Evolutionary conservation across 768 basidiomycete species (phyloP), one percentile per base, ranked within the genome.

Genomic region (Lactifluus rugatus): DNA sequence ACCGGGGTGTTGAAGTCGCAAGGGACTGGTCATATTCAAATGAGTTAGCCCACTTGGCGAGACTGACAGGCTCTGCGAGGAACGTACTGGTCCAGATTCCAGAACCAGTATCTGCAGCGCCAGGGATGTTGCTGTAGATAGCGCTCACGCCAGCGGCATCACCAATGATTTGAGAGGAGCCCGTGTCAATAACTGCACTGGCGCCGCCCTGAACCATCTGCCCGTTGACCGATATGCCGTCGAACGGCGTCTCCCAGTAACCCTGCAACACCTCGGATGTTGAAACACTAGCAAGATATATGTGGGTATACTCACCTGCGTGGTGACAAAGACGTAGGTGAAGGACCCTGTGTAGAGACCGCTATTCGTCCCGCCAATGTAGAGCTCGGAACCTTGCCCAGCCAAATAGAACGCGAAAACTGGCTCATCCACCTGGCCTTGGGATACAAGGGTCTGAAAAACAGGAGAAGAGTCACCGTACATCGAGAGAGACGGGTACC

Each of bases 321-420:
- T 5, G 0, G n/a, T 17, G 26, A 54, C 53, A 21, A 55, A 14
- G 17, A n/a, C n/a, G n/a, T 21, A 54, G 37, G 53, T 55, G 42
- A n/a, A n/a, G n/a, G n/a, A n/a, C n/a, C n/a, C n/a, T n/a, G n/a
- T n/a, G n/a, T 51, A 50, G 21, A 16, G 14, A 5, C 48, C 58
- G 10, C 37, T 21, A 52, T 60, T 60, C 23, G 42, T 46, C 39
- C 52, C 53, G 31, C 58, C 58, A 31, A 60, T 14, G 23, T 14
- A 34, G 32, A 60, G 48, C 48, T 81, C 78, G 17, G 77, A 73
- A 25, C 72, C 73, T 17, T 68, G 66, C 13, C 70, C 26, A 9
- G 75, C 65, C 51, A 82, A 71, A 59, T 78, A 76, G 64, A 83
- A 74, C 25, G 75, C 73, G 60, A 82, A 81, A 60, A 73, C 69